Percentiles rank a stretch among this genome's conserved stretches.
phyloP scores from a whole-genome alignment of 768 basidiomycete species.

The Termitomyces sp. region DNA sequence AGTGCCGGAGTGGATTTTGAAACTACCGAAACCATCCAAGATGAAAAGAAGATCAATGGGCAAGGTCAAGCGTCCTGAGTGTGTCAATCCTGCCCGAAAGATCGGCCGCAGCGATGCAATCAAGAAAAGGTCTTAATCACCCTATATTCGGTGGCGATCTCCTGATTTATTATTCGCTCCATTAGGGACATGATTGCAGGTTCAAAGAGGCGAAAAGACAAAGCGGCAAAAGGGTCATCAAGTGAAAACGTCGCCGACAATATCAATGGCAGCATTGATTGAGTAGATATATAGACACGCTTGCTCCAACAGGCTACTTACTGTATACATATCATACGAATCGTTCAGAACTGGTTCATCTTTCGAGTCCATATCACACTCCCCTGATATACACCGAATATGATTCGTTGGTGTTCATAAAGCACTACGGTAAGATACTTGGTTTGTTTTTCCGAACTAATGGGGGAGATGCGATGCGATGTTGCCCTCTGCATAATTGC shows the following conservation, averaged over 20 bases:
- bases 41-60: constrained; percentile 83
- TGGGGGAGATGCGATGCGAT: neutral
- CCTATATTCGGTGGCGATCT: neutral
- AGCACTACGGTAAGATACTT: neutral
- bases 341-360: no score
- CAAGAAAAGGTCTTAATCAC: constrained; percentile 53
- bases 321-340: no score
- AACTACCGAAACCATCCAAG: constrained; percentile 90
- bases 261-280: neutral
- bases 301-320: neutral
- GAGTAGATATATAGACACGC: neutral
- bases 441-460: no score
- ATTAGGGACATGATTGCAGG: constrained; percentile 73
- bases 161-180: constrained; percentile 1
- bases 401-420: neutral
- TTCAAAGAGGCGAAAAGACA: constrained; percentile 60
- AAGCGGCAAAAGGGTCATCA: constrained; percentile 15
- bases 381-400: no score
- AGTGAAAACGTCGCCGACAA: neutral
- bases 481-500: no score
- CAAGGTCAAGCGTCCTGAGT: constrained; percentile 73
- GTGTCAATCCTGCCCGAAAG: constrained; percentile 62
- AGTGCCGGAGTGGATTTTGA: constrained; percentile 94
- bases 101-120: constrained; percentile 67
- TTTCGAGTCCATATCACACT: no score